Evolutionary conservation across 768 basidiomycete species (phyloP).

Genomic region (Boletus bicolor): DNA sequence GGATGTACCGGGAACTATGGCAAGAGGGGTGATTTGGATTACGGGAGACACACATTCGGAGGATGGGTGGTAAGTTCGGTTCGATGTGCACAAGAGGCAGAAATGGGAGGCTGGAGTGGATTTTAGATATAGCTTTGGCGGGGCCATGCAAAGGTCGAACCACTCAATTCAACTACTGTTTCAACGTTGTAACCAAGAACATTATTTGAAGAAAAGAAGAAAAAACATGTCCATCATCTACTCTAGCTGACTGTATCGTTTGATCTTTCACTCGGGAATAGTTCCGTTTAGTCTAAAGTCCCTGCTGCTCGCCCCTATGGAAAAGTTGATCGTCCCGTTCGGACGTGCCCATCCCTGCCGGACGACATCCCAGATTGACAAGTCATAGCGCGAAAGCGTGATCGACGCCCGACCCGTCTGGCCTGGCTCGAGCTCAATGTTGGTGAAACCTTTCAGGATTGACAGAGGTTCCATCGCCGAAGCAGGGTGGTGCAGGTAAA

Average conservation of each 20-base stretch:
- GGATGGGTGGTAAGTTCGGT: neutral
- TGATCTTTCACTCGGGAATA: neutral
- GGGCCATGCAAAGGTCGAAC: too few species aligned
- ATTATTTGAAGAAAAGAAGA: neutral
- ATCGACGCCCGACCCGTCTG: neutral
- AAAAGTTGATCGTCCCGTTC: neutral
- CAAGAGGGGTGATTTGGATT: slow-evolving; percentile 8
- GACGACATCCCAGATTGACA: neutral
- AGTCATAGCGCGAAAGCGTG: neutral
- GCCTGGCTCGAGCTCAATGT: neutral
- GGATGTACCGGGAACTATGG: slow-evolving; percentile 13
- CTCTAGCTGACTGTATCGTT: neutral
- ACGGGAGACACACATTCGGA: neutral
- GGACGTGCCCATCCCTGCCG: neutral
- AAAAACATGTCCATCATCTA: neutral
- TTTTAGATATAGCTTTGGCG: neutral
- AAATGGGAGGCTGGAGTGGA: neutral
- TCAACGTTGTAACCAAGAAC: too few species aligned
- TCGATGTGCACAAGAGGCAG: neutral
- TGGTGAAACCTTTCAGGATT: neutral
- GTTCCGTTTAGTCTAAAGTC: neutral
- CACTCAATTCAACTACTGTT: too few species aligned
- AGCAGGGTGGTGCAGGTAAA: neutral
- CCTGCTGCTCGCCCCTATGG: neutral
- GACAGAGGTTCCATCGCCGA: neutral